A percentile compares a stretch with the other conserved stretches of the same genome.
These are phyloP conservation scores for Amborella trichopoda DNA, from an alignment of 164 flowering plant species.

Conservation along the genomic window DNA sequence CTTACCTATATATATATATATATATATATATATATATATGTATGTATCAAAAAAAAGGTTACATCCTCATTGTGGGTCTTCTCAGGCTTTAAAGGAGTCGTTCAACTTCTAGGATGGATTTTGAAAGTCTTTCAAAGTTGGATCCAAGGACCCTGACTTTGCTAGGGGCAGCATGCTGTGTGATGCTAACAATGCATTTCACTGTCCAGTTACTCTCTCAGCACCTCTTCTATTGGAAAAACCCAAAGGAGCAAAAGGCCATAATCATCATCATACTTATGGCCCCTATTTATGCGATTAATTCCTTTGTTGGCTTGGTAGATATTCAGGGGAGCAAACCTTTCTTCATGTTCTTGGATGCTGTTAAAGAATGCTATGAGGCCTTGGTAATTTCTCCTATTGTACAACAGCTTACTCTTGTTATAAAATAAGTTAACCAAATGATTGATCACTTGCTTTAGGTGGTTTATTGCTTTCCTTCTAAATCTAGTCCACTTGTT, in stretches of 20 bases:
- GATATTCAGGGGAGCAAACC: constrained; percentile 72
- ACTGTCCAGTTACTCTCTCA: constrained; percentile 78
- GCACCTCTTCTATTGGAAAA: constrained; percentile 93
- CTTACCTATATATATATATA: too few species aligned
- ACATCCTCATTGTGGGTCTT: too few species aligned
- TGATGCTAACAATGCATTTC: constrained; percentile 63
- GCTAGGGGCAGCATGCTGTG: constrained; percentile 46
- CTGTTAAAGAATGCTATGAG: constrained; percentile 88
- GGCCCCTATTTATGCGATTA: constrained; percentile 86
- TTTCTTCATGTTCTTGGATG: constrained; percentile 77
- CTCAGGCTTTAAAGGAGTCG: too few species aligned
- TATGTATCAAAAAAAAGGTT: too few species aligned
- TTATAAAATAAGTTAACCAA: too few species aligned
- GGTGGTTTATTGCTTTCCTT: too few species aligned
- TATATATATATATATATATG: too few species aligned
- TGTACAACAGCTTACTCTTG: neutral
- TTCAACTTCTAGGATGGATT: constrained; percentile 38
- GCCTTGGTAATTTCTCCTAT: constrained; percentile 54
- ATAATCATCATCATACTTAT: constrained; percentile 76
- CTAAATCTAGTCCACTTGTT: too few species aligned
- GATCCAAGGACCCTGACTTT: constrained; percentile 50
- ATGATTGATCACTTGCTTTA: too few species aligned
- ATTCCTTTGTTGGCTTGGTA: constrained; percentile 67
- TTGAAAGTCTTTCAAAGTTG: constrained; percentile 31
- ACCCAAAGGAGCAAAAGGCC: constrained; percentile 94